Percentiles rank a stretch among this genome's conserved stretches.
Evolutionary conservation across 2,329 filamentous ascomycete species (phyloP).

Genomic region (Sphaerulina musiva): DNA sequence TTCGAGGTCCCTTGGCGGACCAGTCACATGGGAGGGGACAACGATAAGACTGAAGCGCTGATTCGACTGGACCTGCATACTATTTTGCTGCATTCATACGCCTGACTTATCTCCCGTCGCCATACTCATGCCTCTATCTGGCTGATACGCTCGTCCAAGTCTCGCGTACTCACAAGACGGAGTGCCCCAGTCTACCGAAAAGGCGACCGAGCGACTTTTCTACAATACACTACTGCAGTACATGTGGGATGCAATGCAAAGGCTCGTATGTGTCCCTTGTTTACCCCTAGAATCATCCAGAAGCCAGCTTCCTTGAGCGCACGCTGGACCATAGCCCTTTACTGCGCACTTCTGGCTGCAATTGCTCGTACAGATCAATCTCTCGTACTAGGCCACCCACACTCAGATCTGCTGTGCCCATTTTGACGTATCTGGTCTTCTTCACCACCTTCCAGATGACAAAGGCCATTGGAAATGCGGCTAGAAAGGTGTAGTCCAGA

Average conservation of each 20-base stretch:
- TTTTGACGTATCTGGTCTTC: constrained; percentile 10
- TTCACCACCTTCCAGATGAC: constrained; percentile 5
- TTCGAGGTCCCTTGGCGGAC: neutral
- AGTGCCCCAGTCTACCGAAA: too few relatives aligned
- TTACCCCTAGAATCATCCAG: too few relatives aligned
- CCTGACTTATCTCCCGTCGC: too few relatives aligned
- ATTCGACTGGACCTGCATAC: neutral
- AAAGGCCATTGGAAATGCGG: constrained; percentile 8
- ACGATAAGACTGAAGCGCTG: neutral
- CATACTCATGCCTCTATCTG: too few relatives aligned
- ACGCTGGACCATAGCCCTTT: too few relatives aligned
- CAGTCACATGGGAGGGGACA: neutral
- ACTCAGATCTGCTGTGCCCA: constrained; percentile 13
- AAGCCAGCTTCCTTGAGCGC: too few relatives aligned
- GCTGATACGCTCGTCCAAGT: too few relatives aligned
- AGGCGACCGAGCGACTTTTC: too few relatives aligned
- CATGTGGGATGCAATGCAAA: too few relatives aligned
- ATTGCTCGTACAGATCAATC: constrained; percentile 14
- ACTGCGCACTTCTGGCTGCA: neutral
- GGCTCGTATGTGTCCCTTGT: too few relatives aligned
- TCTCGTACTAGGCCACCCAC: constrained; percentile 11
- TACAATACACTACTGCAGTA: too few relatives aligned
- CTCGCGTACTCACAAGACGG: too few relatives aligned
- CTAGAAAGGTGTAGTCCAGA: constrained; percentile 40
- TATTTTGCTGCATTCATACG: neutral